Evolutionary conservation across 2,329 filamentous ascomycete species (phyloP).

Genomic region (Neophaeococcomyces mojaviensis): DNA sequence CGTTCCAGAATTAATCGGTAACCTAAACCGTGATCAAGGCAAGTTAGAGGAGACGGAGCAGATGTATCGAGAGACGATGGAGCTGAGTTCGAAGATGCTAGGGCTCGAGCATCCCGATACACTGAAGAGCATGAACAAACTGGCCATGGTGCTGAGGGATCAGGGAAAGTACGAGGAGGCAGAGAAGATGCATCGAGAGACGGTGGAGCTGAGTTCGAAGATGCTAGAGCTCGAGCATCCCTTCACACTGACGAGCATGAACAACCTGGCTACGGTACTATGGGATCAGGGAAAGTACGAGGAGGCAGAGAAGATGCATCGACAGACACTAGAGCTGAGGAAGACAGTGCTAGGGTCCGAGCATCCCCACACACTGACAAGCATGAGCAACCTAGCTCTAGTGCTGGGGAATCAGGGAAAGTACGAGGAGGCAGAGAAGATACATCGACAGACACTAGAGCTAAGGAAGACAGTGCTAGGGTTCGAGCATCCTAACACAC

Average conservation of each 20-base stretch:
- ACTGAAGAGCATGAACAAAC: conserved; percentile 14
- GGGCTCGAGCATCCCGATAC: no score
- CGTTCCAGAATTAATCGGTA: neutral
- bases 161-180: conserved; percentile 19
- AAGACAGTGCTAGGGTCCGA: no score
- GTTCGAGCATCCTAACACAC: conserved; percentile 22
- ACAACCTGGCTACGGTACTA: no score
- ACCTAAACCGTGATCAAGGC: no score
- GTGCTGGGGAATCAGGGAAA: conserved; percentile 15
- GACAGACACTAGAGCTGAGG: no score
- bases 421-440: conserved; percentile 20
- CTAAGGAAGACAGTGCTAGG: conserved; percentile 18
- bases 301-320: no score
- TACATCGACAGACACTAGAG: conserved; percentile 17
- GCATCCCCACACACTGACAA: no score
- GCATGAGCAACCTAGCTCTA: conserved; percentile 14
- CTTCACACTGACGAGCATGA: conserved; percentile 21
- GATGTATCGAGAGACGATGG: conserved; percentile 1
- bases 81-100: neutral
- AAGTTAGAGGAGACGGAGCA: conserved; percentile 3
- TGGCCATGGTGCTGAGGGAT: conserved; percentile 13
- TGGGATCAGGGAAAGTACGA: conserved; percentile 12
- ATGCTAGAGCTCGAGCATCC: conserved; percentile 22
- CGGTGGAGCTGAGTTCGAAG: conserved; percentile 15
- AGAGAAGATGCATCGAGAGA: conserved; percentile 17